Evolutionary conservation across 179 eudicot species (phyloP), one percentile per base, ranked within the genome.

Genomic region (Camellia oleifera): DNA sequence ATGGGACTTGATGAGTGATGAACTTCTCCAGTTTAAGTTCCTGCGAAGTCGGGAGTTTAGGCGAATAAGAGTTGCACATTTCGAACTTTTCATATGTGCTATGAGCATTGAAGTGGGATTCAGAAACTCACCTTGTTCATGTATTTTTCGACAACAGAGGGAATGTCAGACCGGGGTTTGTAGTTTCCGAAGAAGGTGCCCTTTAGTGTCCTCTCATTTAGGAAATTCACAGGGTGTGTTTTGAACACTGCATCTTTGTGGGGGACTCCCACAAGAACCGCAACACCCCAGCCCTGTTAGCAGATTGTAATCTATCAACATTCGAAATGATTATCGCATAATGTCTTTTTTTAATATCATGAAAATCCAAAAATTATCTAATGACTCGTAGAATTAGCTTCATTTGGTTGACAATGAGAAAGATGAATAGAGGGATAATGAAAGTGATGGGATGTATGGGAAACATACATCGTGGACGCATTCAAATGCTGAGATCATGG

Each of bases 401-500:
- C 26, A 23, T 23, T 23, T 23, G 26, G 26, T 23, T 23, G 26
- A 23, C 26, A 23, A 23, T 23, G 26, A 56, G 60, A 56, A 13
- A 56, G 60, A 56, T 2, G 15, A 13, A 4, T 2, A 56, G 60
- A 56, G 60, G 3, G 7, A 56, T 2, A 56, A 13, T 8, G 11
- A 56, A 12, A 56, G 60, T 8, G 60, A 56, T 9, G 60, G 60
- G 15, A 12, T 0, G 60, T 56, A 56, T 56, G 60, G 60, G 14
- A 56, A 56, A 56, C 88, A 63, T 88, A 92, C 97, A 87, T 92
- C 97, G 79, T 92, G 97, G 69, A 91, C 94, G 72, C 93, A 89
- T 84, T 92, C 97, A 63, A 92, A 92, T 44, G 97, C 97, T 61
- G 97, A 91, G 20, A 92, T 91, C 97, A 92, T 92, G 52, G 94